Conservation (phyloP, 768 basidiomycete species). For the Tulasnella sp. region DNA sequence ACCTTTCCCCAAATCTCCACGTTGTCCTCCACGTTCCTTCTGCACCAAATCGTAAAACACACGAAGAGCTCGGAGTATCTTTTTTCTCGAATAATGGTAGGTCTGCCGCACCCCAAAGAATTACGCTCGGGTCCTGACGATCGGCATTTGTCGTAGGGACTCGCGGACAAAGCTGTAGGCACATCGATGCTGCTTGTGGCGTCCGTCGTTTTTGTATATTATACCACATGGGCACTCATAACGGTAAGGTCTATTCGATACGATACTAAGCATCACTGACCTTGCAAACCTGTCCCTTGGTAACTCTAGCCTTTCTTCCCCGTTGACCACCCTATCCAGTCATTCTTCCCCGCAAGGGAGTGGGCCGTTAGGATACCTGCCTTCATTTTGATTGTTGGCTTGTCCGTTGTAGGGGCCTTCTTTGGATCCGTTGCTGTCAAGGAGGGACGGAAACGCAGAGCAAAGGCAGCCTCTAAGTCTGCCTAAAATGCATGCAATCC, state of each 20-base stretch:
- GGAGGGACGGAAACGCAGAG: slow-evolving; percentile 57
- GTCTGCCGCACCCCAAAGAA: not conserved
- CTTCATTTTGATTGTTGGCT: slow-evolving; percentile 64
- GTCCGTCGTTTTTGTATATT: slow-evolving; percentile 69
- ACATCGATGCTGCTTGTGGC: slow-evolving; percentile 69
- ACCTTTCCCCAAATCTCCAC: slow-evolving; percentile 8
- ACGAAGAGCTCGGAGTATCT: too few species aligned
- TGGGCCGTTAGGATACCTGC: slow-evolving; percentile 87
- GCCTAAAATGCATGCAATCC: slow-evolving; percentile 2
- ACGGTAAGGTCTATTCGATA: slow-evolving; percentile 37
- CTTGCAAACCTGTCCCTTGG: slow-evolving; percentile 17
- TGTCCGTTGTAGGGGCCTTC: slow-evolving; percentile 69
- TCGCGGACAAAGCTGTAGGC: slow-evolving; percentile 72
- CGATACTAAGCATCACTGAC: not conserved
- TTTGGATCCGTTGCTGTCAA: slow-evolving; percentile 62
- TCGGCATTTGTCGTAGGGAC: slow-evolving; percentile 40
- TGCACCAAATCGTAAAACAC: not conserved
- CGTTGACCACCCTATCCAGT: slow-evolving; percentile 54
- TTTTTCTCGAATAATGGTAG: slow-evolving; percentile 5
- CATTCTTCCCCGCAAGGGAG: slow-evolving; percentile 74
- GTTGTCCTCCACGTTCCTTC: not conserved
- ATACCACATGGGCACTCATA: slow-evolving; percentile 83
- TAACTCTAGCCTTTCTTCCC: slow-evolving; percentile 68
- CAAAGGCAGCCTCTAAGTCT: slow-evolving; percentile 39
- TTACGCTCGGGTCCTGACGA: not conserved